Evolutionary conservation across 352 stramenopile genomes (phyloP), one percentile per base, ranked within the genome.

Genomic region (Pythium angustatum): DNA sequence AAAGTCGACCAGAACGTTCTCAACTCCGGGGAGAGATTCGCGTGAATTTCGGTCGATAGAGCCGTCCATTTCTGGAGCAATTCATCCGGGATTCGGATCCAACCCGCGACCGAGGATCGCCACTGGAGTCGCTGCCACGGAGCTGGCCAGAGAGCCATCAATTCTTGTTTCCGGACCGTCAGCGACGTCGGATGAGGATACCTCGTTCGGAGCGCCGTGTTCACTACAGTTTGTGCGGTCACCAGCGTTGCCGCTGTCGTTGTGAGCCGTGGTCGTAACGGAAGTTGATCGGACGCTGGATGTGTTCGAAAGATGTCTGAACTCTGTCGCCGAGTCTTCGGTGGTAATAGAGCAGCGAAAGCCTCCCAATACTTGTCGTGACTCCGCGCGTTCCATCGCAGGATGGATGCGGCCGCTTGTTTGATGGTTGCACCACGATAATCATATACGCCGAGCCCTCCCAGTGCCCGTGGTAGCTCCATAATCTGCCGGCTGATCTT

Each of bases 291-390:
- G n/a, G n/a, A n/a, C n/a, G n/a, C n/a, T n/a, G n/a, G n/a, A n/a
- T n/a, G n/a, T n/a, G n/a, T n/a, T n/a, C n/a, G n/a, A n/a, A n/a
- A n/a, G n/a, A n/a, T n/a, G n/a, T n/a, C n/a, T n/a, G n/a, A n/a
- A n/a, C n/a, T n/a, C n/a, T n/a, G n/a, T n/a, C n/a, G n/a, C n/a
- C n/a, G n/a, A n/a, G n/a, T n/a, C n/a, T n/a, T n/a, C n/a, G n/a
- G n/a, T n/a, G n/a, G n/a, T n/a, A n/a, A n/a, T n/a, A n/a, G 41
- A 8, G 41, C 22, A n/a, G 22, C 12, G 17, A 56, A 56, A 30
- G 48, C 48, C 9, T 22, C 30, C 51, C 34, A 58, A 24, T 58
- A 58, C 15, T 58, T 58, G 31, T 58, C 51, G 33, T 48, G 51
- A 5, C 21, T 1, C 0, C 34, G 1, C 1, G 4, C 14, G 34